A percentile compares a stretch with the other conserved stretches of the same genome.
phyloP scores from a whole-genome alignment of 1,284 basidiomycete species.

The Tilletiopsis washingtonensis region DNA sequence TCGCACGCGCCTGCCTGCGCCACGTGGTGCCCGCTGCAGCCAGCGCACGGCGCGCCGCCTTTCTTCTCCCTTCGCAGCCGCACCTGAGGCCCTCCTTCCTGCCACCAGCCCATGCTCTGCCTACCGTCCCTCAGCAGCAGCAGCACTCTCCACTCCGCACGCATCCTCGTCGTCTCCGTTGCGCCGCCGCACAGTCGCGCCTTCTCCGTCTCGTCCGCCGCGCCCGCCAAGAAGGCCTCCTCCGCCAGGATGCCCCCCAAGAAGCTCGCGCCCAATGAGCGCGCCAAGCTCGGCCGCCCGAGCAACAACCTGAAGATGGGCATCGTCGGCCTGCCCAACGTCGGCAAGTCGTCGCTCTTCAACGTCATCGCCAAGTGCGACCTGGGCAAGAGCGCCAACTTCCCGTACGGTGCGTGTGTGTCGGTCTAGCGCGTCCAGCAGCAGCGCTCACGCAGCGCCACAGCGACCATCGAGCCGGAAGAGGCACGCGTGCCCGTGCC shows the following conservation, averaged over 20 bases:
- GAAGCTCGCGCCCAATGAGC: conserved; percentile 27
- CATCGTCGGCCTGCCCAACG: conserved; percentile 46
- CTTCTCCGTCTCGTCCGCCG: conserved; percentile 11
- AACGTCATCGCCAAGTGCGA: conserved; percentile 81
- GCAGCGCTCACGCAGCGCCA: background rate
- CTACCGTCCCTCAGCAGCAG: no score
- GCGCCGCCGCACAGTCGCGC: no score
- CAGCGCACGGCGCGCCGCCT: no score
- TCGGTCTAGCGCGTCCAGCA: background rate
- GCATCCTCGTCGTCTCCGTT: no score
- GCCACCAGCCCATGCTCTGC: no score
- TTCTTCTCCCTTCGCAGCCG: no score
- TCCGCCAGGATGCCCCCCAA: conserved; percentile 40
- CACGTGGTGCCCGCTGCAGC: no score
- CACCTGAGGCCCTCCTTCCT: no score
- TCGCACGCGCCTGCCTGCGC: no score
- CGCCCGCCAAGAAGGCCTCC: conserved; percentile 4
- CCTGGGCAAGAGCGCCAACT: conserved; percentile 96
- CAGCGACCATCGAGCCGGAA: conserved; percentile 65
- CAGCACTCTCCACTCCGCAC: no score
- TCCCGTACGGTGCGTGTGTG: conserved; percentile 60
- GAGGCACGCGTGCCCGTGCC: conserved; percentile 91
- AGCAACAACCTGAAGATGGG: conserved; percentile 48
- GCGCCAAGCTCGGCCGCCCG: conserved; percentile 39
- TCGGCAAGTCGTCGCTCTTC: conserved; percentile 50